phyloP scores from a whole-genome alignment of 768 basidiomycete genomes.

The Termitomyces sp. region DNA sequence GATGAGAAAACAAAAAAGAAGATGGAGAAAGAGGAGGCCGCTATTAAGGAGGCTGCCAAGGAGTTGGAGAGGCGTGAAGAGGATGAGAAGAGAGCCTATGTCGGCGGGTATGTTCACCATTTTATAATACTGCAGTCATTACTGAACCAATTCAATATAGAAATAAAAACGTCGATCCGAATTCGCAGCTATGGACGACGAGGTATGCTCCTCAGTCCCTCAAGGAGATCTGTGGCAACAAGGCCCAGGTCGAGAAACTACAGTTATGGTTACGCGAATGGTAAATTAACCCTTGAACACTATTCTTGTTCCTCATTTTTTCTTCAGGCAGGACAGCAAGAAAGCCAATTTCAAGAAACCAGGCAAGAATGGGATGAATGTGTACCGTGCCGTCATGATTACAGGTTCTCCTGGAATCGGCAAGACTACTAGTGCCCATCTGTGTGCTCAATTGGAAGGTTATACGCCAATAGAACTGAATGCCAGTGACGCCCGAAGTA shows the following conservation, averaged over 20 bases:
- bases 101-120: conserved; percentile 4
- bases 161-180: conserved; percentile 33
- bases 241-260: conserved; percentile 84
- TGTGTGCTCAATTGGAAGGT: conserved; percentile 86
- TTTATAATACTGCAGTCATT: neutral
- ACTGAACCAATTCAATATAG: conserved; percentile 6
- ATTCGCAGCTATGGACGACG: conserved; percentile 86
- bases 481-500: conserved; percentile 92
- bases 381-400: conserved; percentile 82
- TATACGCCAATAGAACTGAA: conserved; percentile 94
- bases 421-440: conserved; percentile 93
- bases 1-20: conserved; percentile 83
- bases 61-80: conserved; percentile 76
- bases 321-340: conserved; percentile 61
- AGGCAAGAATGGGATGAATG: conserved; percentile 84
- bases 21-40: conserved; percentile 72
- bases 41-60: conserved; percentile 65
- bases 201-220: conserved; percentile 86
- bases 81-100: conserved; percentile 34
- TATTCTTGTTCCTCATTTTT: neutral
- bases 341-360: conserved; percentile 88
- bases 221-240: conserved; percentile 96
- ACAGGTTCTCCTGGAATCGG: conserved; percentile 96
- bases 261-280: conserved; percentile 85
- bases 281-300: conserved; percentile 35